phyloP scores from a whole-genome alignment of 1,139 yeast genomes.

The Taiozyma sp. region DNA sequence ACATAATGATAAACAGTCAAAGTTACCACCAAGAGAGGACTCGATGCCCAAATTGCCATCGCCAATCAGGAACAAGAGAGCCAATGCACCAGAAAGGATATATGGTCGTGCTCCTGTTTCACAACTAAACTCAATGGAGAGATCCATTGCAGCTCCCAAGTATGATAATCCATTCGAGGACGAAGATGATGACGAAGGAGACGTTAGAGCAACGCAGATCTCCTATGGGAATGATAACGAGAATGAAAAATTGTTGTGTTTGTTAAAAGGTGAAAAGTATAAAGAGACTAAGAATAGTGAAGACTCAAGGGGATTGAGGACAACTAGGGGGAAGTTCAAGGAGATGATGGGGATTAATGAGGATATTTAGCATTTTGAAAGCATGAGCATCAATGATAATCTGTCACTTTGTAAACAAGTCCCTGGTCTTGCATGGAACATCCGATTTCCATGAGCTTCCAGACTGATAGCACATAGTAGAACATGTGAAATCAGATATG shows the following conservation, averaged over 20 bases:
- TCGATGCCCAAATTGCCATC: slow-evolving; percentile 28
- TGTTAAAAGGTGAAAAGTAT: not conserved
- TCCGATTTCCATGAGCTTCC: too few species aligned
- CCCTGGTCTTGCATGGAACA: too few species aligned
- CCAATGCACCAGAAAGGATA: slow-evolving; percentile 25
- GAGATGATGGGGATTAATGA: not conserved
- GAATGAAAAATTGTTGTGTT: not conserved
- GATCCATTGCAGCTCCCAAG: not conserved
- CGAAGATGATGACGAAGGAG: slow-evolving; percentile 2
- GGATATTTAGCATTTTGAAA: not conserved
- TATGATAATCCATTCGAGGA: slow-evolving; percentile 2
- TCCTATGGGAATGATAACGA: slow-evolving; percentile 5
- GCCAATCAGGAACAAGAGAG: slow-evolving; percentile 27
- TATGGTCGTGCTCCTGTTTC: slow-evolving; percentile 33
- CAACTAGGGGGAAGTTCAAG: not conserved
- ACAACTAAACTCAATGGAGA: slow-evolving; percentile 22
- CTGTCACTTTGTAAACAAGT: too few species aligned
- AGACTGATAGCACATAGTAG: too few species aligned
- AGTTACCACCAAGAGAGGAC: not conserved
- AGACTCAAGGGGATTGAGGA: not conserved
- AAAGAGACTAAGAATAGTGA: not conserved
- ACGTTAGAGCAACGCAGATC: slow-evolving; percentile 6
- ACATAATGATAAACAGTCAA: not conserved
- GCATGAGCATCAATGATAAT: not conserved
- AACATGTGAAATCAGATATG: too few species aligned